A percentile compares a stretch with the other conserved stretches of the same genome.
Conservation (phyloP, 306 rosid genomes). For the Phaseolus lunatus region DNA sequence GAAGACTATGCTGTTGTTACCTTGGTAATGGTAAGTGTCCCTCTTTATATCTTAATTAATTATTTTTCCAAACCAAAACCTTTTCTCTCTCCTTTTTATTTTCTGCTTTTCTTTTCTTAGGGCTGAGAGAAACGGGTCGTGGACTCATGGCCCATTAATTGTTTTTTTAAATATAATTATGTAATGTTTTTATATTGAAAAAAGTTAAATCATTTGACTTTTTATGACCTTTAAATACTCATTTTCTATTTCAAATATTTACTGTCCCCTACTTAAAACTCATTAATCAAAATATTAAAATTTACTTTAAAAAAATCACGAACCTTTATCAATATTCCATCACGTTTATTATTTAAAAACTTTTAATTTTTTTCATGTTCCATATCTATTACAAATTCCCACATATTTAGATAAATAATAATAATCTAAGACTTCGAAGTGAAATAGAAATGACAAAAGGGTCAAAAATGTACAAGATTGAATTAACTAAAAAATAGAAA, state of each 20-base stretch:
- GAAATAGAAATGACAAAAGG: neutral
- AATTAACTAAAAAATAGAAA: neutral
- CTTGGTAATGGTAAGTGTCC: conserved; percentile 13
- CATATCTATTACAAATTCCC: neutral
- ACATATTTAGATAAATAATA: neutral
- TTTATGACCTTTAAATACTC: neutral
- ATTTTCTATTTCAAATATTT: neutral
- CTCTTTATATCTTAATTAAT: neutral
- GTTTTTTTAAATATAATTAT: neutral
- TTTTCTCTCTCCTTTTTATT: neutral
- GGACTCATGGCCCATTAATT: neutral
- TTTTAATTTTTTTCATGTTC: neutral
- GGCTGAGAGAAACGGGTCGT: neutral
- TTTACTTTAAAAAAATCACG: neutral
- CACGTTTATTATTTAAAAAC: neutral
- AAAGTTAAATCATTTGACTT: neutral
- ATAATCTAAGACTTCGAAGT: neutral
- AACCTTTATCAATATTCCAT: neutral
- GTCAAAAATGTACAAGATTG: neutral
- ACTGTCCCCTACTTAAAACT: neutral
- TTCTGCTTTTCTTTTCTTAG: neutral
- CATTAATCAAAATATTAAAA: neutral
- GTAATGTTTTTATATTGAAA: neutral
- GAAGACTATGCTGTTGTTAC: neutral
- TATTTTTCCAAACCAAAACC: neutral